Evolutionary conservation across 1,284 basidiomycete species (phyloP).

Genomic region (Kalmanozyma brasiliensis): DNA sequence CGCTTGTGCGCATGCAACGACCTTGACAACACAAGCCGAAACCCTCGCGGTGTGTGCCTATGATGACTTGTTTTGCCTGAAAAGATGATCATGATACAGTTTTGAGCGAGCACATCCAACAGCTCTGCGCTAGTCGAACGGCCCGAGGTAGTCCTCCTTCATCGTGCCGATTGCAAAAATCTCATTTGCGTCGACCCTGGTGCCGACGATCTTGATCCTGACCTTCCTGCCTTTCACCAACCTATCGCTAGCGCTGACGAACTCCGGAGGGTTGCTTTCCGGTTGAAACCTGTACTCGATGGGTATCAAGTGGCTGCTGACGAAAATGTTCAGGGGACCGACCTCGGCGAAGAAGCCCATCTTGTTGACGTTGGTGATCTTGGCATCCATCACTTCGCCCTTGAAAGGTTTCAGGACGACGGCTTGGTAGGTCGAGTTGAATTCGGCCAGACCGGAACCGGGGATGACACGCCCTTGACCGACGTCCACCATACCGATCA

Average conservation of each 20-base stretch:
- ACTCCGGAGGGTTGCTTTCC: slow-evolving; percentile 66
- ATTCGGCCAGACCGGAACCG: slow-evolving; percentile 92
- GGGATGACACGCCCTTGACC: slow-evolving; percentile 78
- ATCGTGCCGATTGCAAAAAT: slow-evolving; percentile 72
- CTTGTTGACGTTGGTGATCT: slow-evolving; percentile 97
- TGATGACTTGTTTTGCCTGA: no score
- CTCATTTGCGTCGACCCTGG: slow-evolving; percentile 94
- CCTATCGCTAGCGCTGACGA: slow-evolving; percentile 54
- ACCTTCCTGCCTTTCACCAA: slow-evolving; percentile 88
- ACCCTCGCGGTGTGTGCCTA: neutral
- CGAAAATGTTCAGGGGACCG: slow-evolving; percentile 74
- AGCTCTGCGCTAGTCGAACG: slow-evolving; percentile 42
- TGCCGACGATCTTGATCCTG: slow-evolving; percentile 94
- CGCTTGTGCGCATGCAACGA: neutral
- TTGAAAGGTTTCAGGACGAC: slow-evolving; percentile 76
- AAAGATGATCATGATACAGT: neutral
- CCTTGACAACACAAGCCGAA: neutral
- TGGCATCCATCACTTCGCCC: slow-evolving; percentile 96
- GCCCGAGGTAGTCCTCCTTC: slow-evolving; percentile 67
- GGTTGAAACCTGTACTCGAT: slow-evolving; percentile 71
- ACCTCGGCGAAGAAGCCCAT: slow-evolving; percentile 99
- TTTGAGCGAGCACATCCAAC: neutral
- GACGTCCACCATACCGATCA: slow-evolving; percentile 74
- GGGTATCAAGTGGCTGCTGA: slow-evolving; percentile 85
- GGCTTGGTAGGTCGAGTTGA: slow-evolving; percentile 70